Evolutionary conservation across 805 yeast species (phyloP), one percentile per base, ranked within the genome.

Genomic region (Sugiyamaella lignohabitans): DNA sequence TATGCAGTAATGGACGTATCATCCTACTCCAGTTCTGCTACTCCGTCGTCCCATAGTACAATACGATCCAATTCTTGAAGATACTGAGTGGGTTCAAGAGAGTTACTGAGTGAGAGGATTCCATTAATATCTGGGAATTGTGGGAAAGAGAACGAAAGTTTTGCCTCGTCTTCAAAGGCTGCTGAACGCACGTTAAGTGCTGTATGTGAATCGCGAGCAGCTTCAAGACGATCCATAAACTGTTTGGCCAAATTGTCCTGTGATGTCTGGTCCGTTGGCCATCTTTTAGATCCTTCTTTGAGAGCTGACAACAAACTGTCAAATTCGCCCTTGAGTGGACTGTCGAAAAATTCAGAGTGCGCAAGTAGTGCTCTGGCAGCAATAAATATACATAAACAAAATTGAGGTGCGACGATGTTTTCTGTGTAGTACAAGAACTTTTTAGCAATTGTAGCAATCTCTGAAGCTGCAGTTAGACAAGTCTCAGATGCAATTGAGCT

Each of bases 301-400:
- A 53, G 45, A 18, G 47, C 45, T 6, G 21, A 29, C 3, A 49
- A 43, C 2, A 53, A 21, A 34, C 34, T 38, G 17, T 47, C 42
- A 23, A 53, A 47, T 40, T 44, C 47, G 3, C 19, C 18, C 2
- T 39, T 44, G 10, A 48, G 6, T 21, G 47, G 38, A 6, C 30
- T 34, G 5, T 38, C 38, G 19, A 32, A 40, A 19, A 43, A 41
- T 2, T 39, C 38, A 10, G 48, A 43, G 30, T 48, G 48, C 14
- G 54, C 45, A 17, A 51, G 20, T 4, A 51, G 23, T 3, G 52
- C 53, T 36, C 54, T 37, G 3, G 45, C 54, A 11, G 54, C 52
- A 8, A 51, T 45, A 29, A 51, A 51, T 14, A 51, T 39, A 18
- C 49, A 46, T 16, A 51, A 45, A 10, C 50, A 36, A 42, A 51